Evolutionary conservation across 2,329 filamentous ascomycete species (phyloP).

Genomic region (Falciphora oryzae): DNA sequence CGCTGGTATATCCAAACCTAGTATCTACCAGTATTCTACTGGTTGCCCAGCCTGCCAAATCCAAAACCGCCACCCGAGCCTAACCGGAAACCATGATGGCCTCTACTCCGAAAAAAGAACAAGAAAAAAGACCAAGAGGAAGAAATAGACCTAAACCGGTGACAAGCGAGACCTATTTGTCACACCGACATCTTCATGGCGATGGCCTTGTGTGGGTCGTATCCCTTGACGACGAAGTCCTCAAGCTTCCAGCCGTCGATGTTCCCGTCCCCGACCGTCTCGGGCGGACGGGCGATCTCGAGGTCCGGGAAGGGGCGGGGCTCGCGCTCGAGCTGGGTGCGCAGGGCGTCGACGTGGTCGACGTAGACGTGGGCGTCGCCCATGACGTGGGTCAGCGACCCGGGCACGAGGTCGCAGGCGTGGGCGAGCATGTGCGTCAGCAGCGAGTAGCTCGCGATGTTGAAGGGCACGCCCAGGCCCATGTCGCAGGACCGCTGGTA

Average conservation of each 20-base stretch:
- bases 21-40: background rate
- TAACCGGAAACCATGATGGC: background rate
- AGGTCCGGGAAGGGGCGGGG: slow-evolving; percentile 77
- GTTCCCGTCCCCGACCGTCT: slow-evolving; percentile 62
- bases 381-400: slow-evolving; percentile 90
- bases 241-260: slow-evolving; percentile 89
- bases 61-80: background rate
- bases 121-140: background rate
- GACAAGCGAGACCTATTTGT: background rate
- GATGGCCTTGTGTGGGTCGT: slow-evolving; percentile 86
- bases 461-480: slow-evolving; percentile 95
- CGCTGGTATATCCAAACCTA: background rate
- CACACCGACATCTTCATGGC: slow-evolving; percentile 98
- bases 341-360: slow-evolving; percentile 85
- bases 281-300: slow-evolving; percentile 54
- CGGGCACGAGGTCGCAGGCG: slow-evolving; percentile 76
- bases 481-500: slow-evolving; percentile 97
- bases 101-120: background rate
- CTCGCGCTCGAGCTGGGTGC: slow-evolving; percentile 72
- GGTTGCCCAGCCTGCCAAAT: background rate
- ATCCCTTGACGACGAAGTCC: slow-evolving; percentile 82
- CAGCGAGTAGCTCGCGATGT: slow-evolving; percentile 91
- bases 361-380: slow-evolving; percentile 96
- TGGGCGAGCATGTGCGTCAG: slow-evolving; percentile 93
- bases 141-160: background rate